Base-by-base conservation (phyloP, 805 yeast genomes). In the Diddensiella santjacobensis region DNA sequence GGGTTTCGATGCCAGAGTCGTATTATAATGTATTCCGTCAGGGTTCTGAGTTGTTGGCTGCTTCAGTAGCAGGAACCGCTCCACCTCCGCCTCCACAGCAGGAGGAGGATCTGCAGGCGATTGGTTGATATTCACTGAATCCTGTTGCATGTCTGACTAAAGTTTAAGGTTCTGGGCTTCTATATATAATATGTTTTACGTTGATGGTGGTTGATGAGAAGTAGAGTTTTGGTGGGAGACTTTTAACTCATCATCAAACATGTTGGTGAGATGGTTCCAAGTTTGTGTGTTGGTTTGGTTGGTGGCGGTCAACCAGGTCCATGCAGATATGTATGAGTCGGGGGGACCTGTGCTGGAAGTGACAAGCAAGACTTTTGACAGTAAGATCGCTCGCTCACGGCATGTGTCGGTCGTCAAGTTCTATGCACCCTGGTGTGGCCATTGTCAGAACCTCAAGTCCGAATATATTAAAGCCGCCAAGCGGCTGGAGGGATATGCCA, bases 371-470 rank as follows among this genome's bases (percentile, higher is more conserved):
- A 56, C 71, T 13, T 81, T 71, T 45, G 89, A 89, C 61, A 80
- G 83, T 52, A 84, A 82, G 42, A 79, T 90, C 2, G 72, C 80
- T 38, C 65, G 72, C 19, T 73, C 95, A 2, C 88, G 88, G 62
- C 47, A 44, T 17, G 84, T 95, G 1, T 68, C 96, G 1, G 58
- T 90, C 49, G 96, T 91, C 48, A 87, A 88, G 68, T 90, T 90
- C 65, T 90, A 86, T 65, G 97, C 97, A 2, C 96, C 96, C 35
- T 90, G 97, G 98, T 90, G 99, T 71, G 96, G 96, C 2, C 87
- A 90, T 66, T 91, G 99, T 67, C 75, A 80, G 56, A 74, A 79
- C 51, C 69, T 90, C 44, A 75, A 79, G 50, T 81, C 83, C 1
- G 79, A 79, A 1, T 84, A 73, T 65, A 70, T 72, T 42, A 82